Evolutionary conservation across 495 filamentous ascomycete species (phyloP).

Genomic region (Podospora sp.): DNA sequence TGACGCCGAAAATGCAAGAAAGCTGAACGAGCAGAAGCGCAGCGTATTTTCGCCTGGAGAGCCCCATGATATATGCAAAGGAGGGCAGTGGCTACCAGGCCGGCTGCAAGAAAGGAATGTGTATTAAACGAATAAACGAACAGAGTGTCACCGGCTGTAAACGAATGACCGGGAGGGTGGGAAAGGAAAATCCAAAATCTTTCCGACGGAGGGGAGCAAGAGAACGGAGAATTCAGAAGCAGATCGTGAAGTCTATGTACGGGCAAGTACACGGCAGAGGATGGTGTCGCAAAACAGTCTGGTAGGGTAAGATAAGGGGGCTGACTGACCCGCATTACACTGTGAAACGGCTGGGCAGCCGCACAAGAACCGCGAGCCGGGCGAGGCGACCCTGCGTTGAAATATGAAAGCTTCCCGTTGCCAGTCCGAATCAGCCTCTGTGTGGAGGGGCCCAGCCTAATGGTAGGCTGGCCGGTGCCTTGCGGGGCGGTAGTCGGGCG

Average conservation of each 20-base stretch:
- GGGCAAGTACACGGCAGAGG: neutral
- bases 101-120: constrained; percentile 19
- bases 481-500: constrained; percentile 7
- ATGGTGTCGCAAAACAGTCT: neutral
- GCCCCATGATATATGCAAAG: constrained; percentile 24
- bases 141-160: neutral
- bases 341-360: constrained; percentile 18
- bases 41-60: constrained; percentile 18
- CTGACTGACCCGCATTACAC: constrained; percentile 12
- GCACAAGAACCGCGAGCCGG: constrained; percentile 10
- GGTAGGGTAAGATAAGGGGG: constrained; percentile 8
- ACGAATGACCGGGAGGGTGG: neutral
- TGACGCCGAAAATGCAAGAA: constrained; percentile 18
- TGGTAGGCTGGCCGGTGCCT: constrained; percentile 8
- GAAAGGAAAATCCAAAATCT: neutral
- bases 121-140: constrained; percentile 5
- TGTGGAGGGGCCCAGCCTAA: constrained; percentile 16
- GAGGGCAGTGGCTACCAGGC: constrained; percentile 31
- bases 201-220: neutral
- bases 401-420: neutral
- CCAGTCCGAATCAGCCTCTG: constrained; percentile 16
- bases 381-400: constrained; percentile 10
- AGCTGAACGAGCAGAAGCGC: constrained; percentile 14
- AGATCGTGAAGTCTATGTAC: constrained; percentile 8
- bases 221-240: constrained; percentile 1